phyloP scores from a whole-genome alignment of 495 filamentous ascomycete species.

The Xylaria scruposa region DNA sequence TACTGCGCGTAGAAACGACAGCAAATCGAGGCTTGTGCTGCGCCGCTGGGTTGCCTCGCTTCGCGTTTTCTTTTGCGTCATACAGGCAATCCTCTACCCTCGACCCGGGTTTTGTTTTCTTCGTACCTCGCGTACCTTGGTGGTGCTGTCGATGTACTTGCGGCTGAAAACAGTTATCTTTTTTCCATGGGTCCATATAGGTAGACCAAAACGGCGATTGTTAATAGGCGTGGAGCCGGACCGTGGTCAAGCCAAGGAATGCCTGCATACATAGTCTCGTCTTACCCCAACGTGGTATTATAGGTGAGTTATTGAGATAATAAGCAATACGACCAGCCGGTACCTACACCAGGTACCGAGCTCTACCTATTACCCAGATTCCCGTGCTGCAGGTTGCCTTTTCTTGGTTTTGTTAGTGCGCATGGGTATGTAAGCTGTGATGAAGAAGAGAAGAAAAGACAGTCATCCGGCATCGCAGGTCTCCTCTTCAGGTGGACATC shows the following conservation, averaged over 20 bases:
- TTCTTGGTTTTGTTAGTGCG: background rate
- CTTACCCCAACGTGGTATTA: constrained; percentile 24
- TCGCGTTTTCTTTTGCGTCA: constrained; percentile 18
- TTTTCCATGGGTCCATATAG: background rate
- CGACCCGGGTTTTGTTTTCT: background rate
- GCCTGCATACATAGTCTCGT: constrained; percentile 5
- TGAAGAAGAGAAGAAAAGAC: constrained; percentile 2
- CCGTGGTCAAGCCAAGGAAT: background rate
- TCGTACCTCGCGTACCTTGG: constrained; percentile 3
- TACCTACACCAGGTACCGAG: constrained; percentile 4
- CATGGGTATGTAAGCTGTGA: background rate
- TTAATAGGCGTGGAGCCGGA: background rate
- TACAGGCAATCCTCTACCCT: background rate
- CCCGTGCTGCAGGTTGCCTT: background rate
- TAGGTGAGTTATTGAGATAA: constrained; percentile 21
- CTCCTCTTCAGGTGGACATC: background rate
- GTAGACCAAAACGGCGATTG: constrained; percentile 3
- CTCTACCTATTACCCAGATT: background rate
- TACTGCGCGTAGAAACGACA: background rate
- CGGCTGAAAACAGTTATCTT: constrained; percentile 15
- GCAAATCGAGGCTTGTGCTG: constrained; percentile 11
- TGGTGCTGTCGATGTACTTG: constrained; percentile 3
- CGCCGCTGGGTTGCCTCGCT: constrained; percentile 20
- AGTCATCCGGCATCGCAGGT: constrained; percentile 9
- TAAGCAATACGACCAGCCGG: constrained; percentile 22